phyloP scores from a whole-genome alignment of 2,329 filamentous ascomycete genomes.

The Lachnellula hyalina region DNA sequence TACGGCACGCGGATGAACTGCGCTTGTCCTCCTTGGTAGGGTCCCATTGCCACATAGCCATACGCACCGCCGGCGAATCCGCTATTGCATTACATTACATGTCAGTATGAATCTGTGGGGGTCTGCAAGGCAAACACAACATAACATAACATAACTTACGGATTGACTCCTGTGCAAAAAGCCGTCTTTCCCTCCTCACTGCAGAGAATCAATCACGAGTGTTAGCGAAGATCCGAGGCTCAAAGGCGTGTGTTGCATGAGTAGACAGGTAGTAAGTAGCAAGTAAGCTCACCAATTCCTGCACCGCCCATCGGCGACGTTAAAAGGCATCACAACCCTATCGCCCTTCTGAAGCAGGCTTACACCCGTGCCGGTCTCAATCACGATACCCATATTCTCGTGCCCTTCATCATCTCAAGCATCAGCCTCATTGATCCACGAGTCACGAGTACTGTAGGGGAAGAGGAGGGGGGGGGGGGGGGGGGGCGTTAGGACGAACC shows the following conservation, averaged over 20 bases:
- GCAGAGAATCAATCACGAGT: too few species aligned
- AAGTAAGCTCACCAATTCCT: constrained; percentile 61
- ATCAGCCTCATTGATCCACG: constrained; percentile 53
- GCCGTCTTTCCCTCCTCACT: constrained; percentile 64
- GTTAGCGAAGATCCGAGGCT: too few species aligned
- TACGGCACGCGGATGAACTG: constrained; percentile 61
- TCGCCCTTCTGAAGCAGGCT: constrained; percentile 68
- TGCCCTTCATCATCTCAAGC: constrained; percentile 60
- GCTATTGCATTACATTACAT: constrained; percentile 2
- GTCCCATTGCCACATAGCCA: constrained; percentile 58
- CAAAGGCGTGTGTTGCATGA: too few species aligned
- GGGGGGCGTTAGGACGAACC: constrained; percentile 36
- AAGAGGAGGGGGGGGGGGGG: too few species aligned
- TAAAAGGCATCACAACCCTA: constrained; percentile 78
- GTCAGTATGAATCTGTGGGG: constrained; percentile 45
- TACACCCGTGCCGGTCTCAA: constrained; percentile 62
- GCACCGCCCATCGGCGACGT: constrained; percentile 70
- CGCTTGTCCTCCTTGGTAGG: constrained; percentile 63
- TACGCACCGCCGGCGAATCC: constrained; percentile 56
- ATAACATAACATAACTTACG: constrained; percentile 43
- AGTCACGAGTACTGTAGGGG: constrained; percentile 1
- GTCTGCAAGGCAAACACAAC: constrained; percentile 61
- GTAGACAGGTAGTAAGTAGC: too few species aligned
- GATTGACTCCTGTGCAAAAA: constrained; percentile 65
- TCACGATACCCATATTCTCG: constrained; percentile 76